Base-by-base conservation (phyloP, 352 stramenopile genomes). In the Pythium guiyangense region DNA sequence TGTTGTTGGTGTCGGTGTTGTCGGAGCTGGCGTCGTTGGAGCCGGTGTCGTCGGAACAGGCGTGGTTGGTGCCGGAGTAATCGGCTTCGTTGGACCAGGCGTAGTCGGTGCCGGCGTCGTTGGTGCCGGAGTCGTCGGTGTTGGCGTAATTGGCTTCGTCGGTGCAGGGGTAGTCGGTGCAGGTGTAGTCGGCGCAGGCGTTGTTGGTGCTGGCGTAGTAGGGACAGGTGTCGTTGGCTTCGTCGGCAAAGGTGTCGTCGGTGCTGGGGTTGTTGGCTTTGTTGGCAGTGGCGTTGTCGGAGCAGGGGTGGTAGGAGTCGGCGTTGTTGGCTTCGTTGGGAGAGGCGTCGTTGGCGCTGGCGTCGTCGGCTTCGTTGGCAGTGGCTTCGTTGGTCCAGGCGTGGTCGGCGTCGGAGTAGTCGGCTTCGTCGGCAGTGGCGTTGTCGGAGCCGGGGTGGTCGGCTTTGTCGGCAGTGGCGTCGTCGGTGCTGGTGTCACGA, bases 81-180 rank as follows among this genome's bases (percentile, higher is more conserved):
- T n/a, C n/a, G n/a, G n/a, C n/a, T n/a, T n/a, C n/a, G 47, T 31
- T 26, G 48, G 14, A 20, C 22, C 14, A 9, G 14, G 26, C 18
- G 46, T 51, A 15, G 47, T 59, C 20, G 49, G 49, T 29, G 18
- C 12, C 17, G 50, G 50, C 3, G 50, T 34, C 4, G 49, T 35
- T 22, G 37, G 34, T 8, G 35, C 12, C 8, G 50, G 11, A 4
- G 37, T 55, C 0, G 10, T 18, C 12, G 49, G 20, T 11, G 6
- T 12, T 49, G 20, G 57, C 5, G 42, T 31, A 2, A 15, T 20
- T 39, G 34, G 50, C 15, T 35, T 46, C 14, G 37, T n/a, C n/a
- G n/a, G n/a, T n/a, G n/a, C n/a, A n/a, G n/a, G n/a, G n/a, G n/a
- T n/a, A n/a, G n/a, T 49, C 20, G 51, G 51, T 2, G 17, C 51